phyloP scores from a whole-genome alignment of 2,329 filamentous ascomycete species.

The Penicillium sp. region DNA sequence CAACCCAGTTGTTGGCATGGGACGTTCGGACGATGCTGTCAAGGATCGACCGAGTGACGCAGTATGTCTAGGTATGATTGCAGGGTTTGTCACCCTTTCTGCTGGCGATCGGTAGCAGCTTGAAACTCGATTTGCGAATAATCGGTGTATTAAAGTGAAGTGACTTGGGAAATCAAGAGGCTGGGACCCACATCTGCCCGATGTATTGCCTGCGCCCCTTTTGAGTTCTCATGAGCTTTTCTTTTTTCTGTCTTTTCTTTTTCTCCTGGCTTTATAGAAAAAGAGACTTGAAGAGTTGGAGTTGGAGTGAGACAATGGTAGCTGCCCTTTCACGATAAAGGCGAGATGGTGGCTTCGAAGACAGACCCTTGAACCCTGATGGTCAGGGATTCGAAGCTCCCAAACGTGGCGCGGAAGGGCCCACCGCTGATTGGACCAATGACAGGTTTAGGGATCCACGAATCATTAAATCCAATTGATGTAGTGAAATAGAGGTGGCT shows the following conservation, averaged over 20 bases:
- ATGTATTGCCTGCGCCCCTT: conserved; percentile 4
- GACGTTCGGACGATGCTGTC: not conserved
- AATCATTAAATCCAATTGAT: conserved; percentile 11
- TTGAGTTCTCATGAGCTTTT: not conserved
- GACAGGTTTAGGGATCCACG: conserved; percentile 11
- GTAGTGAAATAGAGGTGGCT: conserved; percentile 21
- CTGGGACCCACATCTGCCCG: conserved; percentile 10
- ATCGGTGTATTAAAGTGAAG: not conserved
- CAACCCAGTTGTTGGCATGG: not conserved
- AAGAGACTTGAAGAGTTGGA: not conserved
- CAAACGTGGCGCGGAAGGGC: conserved; percentile 6
- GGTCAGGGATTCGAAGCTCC: not conserved
- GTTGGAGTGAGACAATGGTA: not conserved
- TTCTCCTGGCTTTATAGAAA: too few relatives aligned
- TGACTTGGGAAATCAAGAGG: conserved; percentile 7
- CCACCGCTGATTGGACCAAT: conserved; percentile 9
- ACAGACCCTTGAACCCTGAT: not conserved
- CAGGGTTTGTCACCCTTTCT: not conserved
- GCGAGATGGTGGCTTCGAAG: too few relatives aligned
- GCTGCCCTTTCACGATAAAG: not conserved
- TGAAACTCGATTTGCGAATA: not conserved
- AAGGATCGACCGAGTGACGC: not conserved
- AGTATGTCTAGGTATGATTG: not conserved
- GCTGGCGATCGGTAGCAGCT: not conserved
- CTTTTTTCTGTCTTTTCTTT: not conserved